Evolutionary conservation across 2,329 filamentous ascomycete species (phyloP).

Genomic region (Pleurostoma richardsiae): DNA sequence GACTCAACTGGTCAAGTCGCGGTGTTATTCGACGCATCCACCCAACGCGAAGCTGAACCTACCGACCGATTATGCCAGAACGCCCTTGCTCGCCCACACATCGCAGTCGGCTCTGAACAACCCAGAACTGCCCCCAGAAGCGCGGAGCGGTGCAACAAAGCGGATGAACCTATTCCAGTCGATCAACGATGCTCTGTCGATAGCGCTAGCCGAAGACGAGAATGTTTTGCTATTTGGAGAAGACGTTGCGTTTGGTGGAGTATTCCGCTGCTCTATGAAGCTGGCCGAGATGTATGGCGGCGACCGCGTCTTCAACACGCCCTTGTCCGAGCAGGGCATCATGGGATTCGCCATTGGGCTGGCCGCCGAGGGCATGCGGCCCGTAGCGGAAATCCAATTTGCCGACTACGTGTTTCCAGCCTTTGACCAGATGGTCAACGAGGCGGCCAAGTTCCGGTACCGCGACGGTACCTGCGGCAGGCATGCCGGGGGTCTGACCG

Average conservation of each 20-base stretch:
- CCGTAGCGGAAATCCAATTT: constrained; percentile 70
- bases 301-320: constrained; percentile 67
- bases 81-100: constrained; percentile 74
- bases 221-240: constrained; percentile 90
- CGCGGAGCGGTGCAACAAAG: constrained; percentile 67
- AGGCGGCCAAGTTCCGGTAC: constrained; percentile 75
- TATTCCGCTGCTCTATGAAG: constrained; percentile 65
- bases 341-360: constrained; percentile 65
- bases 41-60: constrained; percentile 69
- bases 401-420: constrained; percentile 75
- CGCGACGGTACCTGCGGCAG: constrained; percentile 56
- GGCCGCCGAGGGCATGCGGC: constrained; percentile 61
- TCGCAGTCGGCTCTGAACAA: constrained; percentile 66
- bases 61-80: constrained; percentile 81
- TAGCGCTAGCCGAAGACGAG: constrained; percentile 77
- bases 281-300: constrained; percentile 63
- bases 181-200: constrained; percentile 83
- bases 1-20: constrained; percentile 9
- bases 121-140: constrained; percentile 63
- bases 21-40: constrained; percentile 49
- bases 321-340: constrained; percentile 64
- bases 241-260: constrained; percentile 84
- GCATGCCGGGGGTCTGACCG: constrained; percentile 72
- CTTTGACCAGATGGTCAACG: constrained; percentile 74
- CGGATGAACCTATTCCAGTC: constrained; percentile 93